Base-by-base conservation (phyloP, 2,329 filamentous ascomycete species). In the Beauveria sp. region DNA sequence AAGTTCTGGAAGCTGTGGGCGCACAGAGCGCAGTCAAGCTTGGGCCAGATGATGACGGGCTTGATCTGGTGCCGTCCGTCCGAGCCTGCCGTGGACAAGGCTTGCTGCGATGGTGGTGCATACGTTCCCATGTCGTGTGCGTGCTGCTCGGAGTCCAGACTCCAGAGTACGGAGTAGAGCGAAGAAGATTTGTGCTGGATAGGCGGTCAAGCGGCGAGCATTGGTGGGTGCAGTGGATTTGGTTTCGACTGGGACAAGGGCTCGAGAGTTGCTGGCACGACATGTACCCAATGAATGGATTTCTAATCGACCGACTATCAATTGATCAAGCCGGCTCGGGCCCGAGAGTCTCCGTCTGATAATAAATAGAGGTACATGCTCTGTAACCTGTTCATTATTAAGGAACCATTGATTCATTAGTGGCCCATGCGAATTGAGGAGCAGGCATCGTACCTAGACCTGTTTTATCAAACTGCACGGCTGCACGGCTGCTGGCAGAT, bases 161-260 rank as follows among this genome's bases (percentile, higher is more conserved):
- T 34, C 14, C 30, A 3, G 5, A 16, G 22, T 18, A 8, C 18
- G 40, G 8, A 5, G 40, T 3, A 20, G 52, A 44, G 12, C 3
- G 26, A 6, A 24, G 18, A 8, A 20, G 44, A 26, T 34, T 12
- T 10, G 5, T 24, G 46, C 40, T 24, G 34, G 48, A 59, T 16
- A 52, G 12, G 56, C 56, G 56, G 56, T 59, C 40, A 52, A 22
- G 56, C 56, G 56, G 56, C 52, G 56, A 51, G 40, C 12, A n/a
- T 44, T 12, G 24, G 48, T 59, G 56, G 56, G 37, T 53, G 47
- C n/a, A 26, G 48, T 53, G 48, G 56, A 30, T 59, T 40, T 59
- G 7, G 37, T 37, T 40, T 52, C 40, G 48, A 59, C 56, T 53
- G 37, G 56, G 56, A 59, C 40, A 53, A 52, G 56, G 56, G 56